A percentile compares a stretch with the other conserved stretches of the same genome.
These are phyloP conservation scores for Helotiales sp. DNA, from an alignment of 2,329 filamentous ascomycete species.

Conservation along the genomic window DNA sequence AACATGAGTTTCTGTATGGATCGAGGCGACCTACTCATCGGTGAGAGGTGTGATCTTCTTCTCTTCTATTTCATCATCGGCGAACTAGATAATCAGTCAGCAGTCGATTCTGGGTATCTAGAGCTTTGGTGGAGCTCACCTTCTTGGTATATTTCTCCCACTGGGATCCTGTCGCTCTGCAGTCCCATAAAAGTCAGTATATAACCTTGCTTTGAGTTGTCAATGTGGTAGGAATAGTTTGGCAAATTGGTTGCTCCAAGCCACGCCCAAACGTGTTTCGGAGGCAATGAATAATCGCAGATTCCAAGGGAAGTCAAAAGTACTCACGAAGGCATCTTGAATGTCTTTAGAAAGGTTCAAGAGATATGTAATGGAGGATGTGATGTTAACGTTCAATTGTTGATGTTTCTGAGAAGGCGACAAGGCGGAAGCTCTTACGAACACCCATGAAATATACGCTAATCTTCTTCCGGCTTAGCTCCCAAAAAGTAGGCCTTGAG, in stretches of 20 bases:
- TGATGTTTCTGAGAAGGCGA: conserved; percentile 19
- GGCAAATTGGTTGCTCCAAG: background rate
- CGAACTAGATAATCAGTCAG: conserved; percentile 59
- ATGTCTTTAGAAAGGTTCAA: conserved; percentile 1
- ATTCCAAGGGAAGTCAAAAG: background rate
- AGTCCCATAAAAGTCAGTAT: conserved; percentile 16
- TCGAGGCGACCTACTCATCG: conserved; percentile 76
- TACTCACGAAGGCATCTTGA: conserved; percentile 30
- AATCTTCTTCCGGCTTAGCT: conserved; percentile 24
- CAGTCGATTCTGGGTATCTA: background rate
- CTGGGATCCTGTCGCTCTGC: conserved; percentile 83
- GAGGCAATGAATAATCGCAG: background rate
- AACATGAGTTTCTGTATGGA: conserved; percentile 9
- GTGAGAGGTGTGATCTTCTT: conserved; percentile 99
- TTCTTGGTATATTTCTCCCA: conserved; percentile 99
- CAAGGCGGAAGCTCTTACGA: conserved; percentile 36
- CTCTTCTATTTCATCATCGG: conserved; percentile 95
- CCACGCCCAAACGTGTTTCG: background rate
- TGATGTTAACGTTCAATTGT: conserved; percentile 19
- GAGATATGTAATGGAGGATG: background rate
- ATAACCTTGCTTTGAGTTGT: conserved; percentile 3
- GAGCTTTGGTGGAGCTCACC: conserved; percentile 21
- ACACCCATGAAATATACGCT: conserved; percentile 25
- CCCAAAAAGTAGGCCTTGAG: conserved; percentile 26
- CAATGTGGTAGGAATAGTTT: background rate